Conservation (phyloP, 1,284 basidiomycete genomes). For the Trichosporon sp. region DNA sequence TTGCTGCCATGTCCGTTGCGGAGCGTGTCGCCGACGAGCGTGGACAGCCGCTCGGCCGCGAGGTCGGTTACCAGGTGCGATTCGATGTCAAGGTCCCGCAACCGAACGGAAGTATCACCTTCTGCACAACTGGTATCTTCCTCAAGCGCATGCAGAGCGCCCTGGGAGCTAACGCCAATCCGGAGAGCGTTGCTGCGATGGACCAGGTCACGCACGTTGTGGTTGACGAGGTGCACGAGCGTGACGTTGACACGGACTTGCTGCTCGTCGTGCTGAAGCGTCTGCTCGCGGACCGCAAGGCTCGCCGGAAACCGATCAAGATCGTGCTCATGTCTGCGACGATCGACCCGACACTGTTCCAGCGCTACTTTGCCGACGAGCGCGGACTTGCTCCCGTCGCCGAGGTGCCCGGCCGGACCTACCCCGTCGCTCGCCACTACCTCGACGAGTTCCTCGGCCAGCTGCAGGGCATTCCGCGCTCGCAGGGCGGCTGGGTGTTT, state of each 20-base stretch:
- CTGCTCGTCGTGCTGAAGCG: conserved; percentile 86
- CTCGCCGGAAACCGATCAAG: conserved; percentile 71
- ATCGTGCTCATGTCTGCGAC: conserved; percentile 94
- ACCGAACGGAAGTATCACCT: conserved; percentile 76
- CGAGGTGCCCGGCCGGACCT: conserved; percentile 86
- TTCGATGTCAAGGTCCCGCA: conserved; percentile 79
- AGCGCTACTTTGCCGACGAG: conserved; percentile 70
- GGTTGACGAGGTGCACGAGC: conserved; percentile 95
- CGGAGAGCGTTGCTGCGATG: conserved; percentile 50
- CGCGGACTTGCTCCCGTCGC: conserved; percentile 64
- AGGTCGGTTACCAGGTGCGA: conserved; percentile 86
- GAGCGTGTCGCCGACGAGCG: conserved; percentile 87
- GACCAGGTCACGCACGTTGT: conserved; percentile 86
- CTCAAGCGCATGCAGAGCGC: conserved; percentile 79
- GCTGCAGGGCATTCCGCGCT: conserved; percentile 49
- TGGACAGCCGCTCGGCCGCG: conserved; percentile 64
- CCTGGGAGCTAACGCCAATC: conserved; percentile 51
- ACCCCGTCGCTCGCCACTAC: conserved; percentile 76
- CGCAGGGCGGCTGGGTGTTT: conserved; percentile 62
- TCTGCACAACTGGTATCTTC: conserved; percentile 91
- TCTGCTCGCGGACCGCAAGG: conserved; percentile 68
- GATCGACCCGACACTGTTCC: conserved; percentile 84
- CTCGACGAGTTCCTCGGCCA: conserved; percentile 70
- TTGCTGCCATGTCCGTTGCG: conserved; percentile 90
- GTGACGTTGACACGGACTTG: conserved; percentile 90